Base-by-base conservation (phyloP, 148 eudicot genomes). In the Camellia lanceoleosa region DNA sequence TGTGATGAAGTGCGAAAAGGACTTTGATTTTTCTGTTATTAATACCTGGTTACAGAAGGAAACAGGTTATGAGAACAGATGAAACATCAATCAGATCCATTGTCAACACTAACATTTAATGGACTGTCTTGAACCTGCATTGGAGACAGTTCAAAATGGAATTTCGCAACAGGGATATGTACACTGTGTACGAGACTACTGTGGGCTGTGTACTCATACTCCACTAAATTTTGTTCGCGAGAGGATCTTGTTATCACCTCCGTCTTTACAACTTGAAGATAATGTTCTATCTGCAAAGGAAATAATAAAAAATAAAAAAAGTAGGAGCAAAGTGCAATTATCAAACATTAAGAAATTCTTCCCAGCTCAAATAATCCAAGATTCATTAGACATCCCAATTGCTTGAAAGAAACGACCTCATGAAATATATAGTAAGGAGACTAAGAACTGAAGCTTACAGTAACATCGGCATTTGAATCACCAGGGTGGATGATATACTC, bases 201-300 rank as follows among this genome's bases (percentile, higher is more conserved):
- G 81, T 96, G 98, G 0, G 99, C 95, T 23, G 98, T 93, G 85
- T 96, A 96, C 88, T 93, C 99, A 47, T 93, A 89, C 88, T 92
- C 99, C 82, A 92, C 81, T 79, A 96, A 56, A 59, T 87, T 80
- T 58, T 85, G 88, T 51, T 74, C 87, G 54, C 78, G 84, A 51
- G 65, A 38, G 38, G 83, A 82, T 74, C 87, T 77, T 47, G 89
- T 79, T 80, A 88, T 78, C 80, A 96, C 94, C 90, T 96, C 97
- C 15, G 97, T 89, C 87, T 96, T 96, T 54, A 93, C 99, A 52
- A 89, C 89, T 93, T 96, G 99, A 78, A 96, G 88, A 91, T 92
- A 92, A 87, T 96, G 99, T 83, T 96, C 99, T 71, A 96, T 89
- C 99, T 96, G 92, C 91, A 88, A 65, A 18, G 70, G 14, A 18